Evolutionary conservation across 768 basidiomycete species (phyloP).

Genomic region (Hirschioporus abietinus): DNA sequence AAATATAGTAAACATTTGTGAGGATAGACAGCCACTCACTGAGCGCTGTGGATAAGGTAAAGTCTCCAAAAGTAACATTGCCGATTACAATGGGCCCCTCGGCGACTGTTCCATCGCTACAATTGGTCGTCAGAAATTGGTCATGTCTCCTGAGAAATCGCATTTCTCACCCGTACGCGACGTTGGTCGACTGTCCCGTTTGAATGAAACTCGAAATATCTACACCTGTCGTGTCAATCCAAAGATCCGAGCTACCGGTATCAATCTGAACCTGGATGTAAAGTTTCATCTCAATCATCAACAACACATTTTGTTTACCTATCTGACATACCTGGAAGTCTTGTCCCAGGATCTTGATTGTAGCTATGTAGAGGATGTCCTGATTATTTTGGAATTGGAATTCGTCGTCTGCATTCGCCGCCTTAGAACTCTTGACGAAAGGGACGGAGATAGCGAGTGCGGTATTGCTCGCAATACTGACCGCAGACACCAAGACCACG

Average conservation of each 20-base stretch:
- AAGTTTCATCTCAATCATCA: not conserved
- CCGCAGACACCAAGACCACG: not conserved
- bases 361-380: not conserved
- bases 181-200: not conserved
- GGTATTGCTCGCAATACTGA: not conserved
- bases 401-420: not conserved
- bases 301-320: not conserved
- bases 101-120: not conserved
- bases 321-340: not conserved
- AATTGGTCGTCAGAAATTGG: not conserved
- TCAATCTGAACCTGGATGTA: slow-evolving; percentile 42
- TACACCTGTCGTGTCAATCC: slow-evolving; percentile 54
- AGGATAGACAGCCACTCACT: not conserved
- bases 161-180: not conserved
- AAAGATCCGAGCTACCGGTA: slow-evolving; percentile 90
- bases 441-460: not conserved
- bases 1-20: no score
- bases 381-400: not conserved
- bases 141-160: not conserved
- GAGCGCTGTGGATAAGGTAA: not conserved
- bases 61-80: slow-evolving; percentile 2
- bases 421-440: not conserved
- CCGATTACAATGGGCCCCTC: not conserved
- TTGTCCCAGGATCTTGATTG: not conserved
- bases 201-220: not conserved